A percentile compares a stretch with the other conserved stretches of the same genome.
Evolutionary conservation across 2,329 filamentous ascomycete genomes (phyloP).

Genomic region (Cordyceps farinosa): DNA sequence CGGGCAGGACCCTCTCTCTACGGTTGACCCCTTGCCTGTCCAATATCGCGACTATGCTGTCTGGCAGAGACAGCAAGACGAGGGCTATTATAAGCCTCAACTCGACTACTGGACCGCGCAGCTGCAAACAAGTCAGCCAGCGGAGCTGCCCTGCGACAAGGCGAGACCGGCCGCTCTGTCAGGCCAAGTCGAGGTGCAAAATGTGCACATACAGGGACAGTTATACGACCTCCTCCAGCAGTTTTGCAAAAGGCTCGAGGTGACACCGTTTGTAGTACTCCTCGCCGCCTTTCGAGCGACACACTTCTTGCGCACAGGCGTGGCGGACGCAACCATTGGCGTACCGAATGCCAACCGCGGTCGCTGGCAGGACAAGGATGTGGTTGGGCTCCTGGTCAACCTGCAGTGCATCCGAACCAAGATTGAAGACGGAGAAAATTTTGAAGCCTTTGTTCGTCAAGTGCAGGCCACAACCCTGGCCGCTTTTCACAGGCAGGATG

Average conservation of each 20-base stretch:
- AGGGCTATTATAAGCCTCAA: conserved; percentile 19
- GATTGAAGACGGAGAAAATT: conserved; percentile 19
- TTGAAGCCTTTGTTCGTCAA: conserved; percentile 22
- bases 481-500: conserved; percentile 24
- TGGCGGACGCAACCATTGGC: conserved; percentile 14
- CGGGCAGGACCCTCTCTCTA: conserved; percentile 19
- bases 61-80: conserved; percentile 20
- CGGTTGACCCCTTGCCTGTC: conserved; percentile 22
- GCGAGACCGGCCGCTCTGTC: conserved; percentile 16
- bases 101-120: conserved; percentile 22
- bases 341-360: conserved; percentile 8
- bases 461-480: conserved; percentile 16
- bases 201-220: neutral
- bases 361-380: neutral
- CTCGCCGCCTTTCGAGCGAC: conserved; percentile 15
- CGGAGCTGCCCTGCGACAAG: conserved; percentile 18
- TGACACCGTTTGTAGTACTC: conserved; percentile 12
- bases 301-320: conserved; percentile 14
- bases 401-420: conserved; percentile 14
- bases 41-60: conserved; percentile 26
- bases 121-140: conserved; percentile 18
- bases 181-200: neutral
- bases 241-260: conserved; percentile 4
- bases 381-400: conserved; percentile 16
- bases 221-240: conserved; percentile 14